Evolutionary conservation across 345 rosid genomes (phyloP).

Genomic region (Euclidium syriacum): DNA sequence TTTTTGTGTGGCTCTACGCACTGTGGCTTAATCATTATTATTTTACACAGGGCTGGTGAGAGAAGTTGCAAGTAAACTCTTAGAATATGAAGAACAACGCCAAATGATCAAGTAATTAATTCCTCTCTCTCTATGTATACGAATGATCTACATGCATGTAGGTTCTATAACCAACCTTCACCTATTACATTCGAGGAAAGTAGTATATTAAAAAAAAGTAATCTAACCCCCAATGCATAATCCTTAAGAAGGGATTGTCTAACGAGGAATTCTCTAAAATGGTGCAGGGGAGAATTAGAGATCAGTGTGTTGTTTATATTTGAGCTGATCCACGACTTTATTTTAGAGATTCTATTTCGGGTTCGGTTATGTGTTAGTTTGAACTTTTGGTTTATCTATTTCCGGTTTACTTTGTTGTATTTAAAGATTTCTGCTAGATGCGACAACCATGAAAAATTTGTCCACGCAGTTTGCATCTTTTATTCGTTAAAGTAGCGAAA

Average conservation of each 20-base stretch:
- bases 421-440: slow-evolving; percentile 8
- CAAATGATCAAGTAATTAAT: slow-evolving; percentile 31
- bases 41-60: slow-evolving; percentile 29
- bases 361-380: slow-evolving; percentile 10
- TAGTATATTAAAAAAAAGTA: too few relatives aligned
- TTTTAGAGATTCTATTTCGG: not conserved
- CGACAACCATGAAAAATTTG: not conserved
- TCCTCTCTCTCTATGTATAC: slow-evolving; percentile 17
- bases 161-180: slow-evolving; percentile 9
- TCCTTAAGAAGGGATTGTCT: not conserved
- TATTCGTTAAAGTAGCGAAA: too few relatives aligned
- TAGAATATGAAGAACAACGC: slow-evolving; percentile 18
- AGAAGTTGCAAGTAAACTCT: slow-evolving; percentile 13
- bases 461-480: too few relatives aligned
- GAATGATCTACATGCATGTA: slow-evolving; percentile 19
- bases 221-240: not conserved
- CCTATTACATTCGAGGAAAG: not conserved
- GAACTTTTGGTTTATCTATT: not conserved
- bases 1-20: not conserved
- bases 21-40: not conserved
- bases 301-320: slow-evolving; percentile 16
- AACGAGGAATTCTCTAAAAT: not conserved
- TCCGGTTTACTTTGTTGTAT: slow-evolving; percentile 17
- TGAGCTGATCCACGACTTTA: slow-evolving; percentile 10
- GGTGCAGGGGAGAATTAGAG: slow-evolving; percentile 24